Conservation (phyloP, 2,329 filamentous ascomycete genomes). For the Cladophialophora chaetospira region DNA sequence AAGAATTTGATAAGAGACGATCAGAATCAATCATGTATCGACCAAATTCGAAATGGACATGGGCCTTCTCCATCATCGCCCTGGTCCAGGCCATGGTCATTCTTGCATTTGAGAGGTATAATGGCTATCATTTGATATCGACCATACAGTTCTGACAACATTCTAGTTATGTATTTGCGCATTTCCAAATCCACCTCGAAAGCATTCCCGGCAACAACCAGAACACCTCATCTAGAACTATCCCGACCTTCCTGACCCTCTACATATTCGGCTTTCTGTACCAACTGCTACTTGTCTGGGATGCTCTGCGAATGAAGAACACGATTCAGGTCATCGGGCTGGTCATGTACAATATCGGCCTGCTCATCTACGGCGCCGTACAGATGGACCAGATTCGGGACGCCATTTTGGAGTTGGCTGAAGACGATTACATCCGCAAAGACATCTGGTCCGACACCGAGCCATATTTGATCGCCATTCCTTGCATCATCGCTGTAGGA, state of each 20-base stretch:
- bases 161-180: slow-evolving; percentile 80
- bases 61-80: slow-evolving; percentile 75
- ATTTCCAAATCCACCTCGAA: slow-evolving; percentile 67
- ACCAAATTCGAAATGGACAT: slow-evolving; percentile 84
- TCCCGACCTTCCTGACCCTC: slow-evolving; percentile 91
- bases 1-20: slow-evolving; percentile 30
- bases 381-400: slow-evolving; percentile 87
- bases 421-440: slow-evolving; percentile 48
- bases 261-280: slow-evolving; percentile 98
- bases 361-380: slow-evolving; percentile 89
- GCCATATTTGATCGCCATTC: slow-evolving; percentile 81
- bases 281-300: slow-evolving; percentile 84
- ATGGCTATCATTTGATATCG: too few relatives aligned
- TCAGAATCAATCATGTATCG: slow-evolving; percentile 61
- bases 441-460: slow-evolving; percentile 69
- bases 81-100: slow-evolving; percentile 76
- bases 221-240: slow-evolving; percentile 59
- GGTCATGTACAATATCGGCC: slow-evolving; percentile 86
- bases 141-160: neutral
- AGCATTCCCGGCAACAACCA: slow-evolving; percentile 45
- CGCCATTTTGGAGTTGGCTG: slow-evolving; percentile 62
- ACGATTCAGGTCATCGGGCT: slow-evolving; percentile 98
- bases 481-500: slow-evolving; percentile 75
- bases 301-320: slow-evolving; percentile 91
- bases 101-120: slow-evolving; percentile 86